Conservation (phyloP, 1,284 basidiomycete species). For the Kwoniella shivajii region DNA sequence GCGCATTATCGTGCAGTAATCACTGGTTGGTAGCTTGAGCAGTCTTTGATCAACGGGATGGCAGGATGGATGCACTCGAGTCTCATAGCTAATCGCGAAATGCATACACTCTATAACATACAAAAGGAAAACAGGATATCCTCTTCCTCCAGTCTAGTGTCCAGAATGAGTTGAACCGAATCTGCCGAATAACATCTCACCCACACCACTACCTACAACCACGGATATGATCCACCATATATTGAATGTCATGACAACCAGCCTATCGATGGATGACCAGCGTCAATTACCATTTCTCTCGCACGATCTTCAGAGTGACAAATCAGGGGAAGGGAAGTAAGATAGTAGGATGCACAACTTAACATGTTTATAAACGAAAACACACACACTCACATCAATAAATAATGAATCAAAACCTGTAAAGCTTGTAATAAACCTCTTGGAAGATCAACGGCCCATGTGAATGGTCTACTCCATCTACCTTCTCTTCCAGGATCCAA, state of each 20-base stretch:
- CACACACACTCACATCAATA: conserved; percentile 37
- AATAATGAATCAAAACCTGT: conserved; percentile 38
- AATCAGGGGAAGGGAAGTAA: not conserved
- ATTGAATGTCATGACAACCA: conserved; percentile 53
- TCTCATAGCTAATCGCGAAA: too few species aligned
- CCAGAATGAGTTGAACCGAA: conserved; percentile 18
- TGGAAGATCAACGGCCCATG: conserved; percentile 36
- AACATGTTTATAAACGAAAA: not conserved
- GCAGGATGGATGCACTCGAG: too few species aligned
- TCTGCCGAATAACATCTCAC: conserved; percentile 49
- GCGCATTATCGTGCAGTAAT: too few species aligned
- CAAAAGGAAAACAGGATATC: not conserved
- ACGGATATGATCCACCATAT: conserved; percentile 49
- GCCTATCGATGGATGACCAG: conserved; percentile 19
- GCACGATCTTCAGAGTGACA: not conserved
- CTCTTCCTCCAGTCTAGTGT: not conserved
- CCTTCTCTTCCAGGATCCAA: conserved; percentile 27
- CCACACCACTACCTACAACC: conserved; percentile 46
- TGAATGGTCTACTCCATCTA: conserved; percentile 38
- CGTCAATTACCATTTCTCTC: too few species aligned
- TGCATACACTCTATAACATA: too few species aligned
- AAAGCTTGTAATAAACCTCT: conserved; percentile 39
- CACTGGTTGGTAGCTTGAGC: too few species aligned
- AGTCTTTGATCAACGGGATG: too few species aligned
- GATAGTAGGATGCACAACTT: not conserved